Evolutionary conservation across 805 yeast genomes (phyloP).

Genomic region (Saccharomycopsis guyanensis): DNA sequence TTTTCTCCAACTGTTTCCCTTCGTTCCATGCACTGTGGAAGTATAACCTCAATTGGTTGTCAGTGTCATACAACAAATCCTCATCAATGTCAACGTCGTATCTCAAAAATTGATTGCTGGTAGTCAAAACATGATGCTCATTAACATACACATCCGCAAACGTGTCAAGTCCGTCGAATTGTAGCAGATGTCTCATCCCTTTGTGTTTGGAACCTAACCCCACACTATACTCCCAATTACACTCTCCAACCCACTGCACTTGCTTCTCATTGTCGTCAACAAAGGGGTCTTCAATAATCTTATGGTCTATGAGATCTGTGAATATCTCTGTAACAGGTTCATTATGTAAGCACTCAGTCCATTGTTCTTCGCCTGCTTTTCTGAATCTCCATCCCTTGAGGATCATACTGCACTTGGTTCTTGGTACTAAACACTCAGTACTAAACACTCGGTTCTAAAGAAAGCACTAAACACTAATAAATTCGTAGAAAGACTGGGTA

Average conservation of each 20-base stretch:
- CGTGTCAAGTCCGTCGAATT: slow-evolving; percentile 39
- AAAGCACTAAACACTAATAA: too few relatives aligned
- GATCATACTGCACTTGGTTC: background rate
- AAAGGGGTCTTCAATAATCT: slow-evolving; percentile 40
- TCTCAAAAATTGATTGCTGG: slow-evolving; percentile 38
- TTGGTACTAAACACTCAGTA: background rate
- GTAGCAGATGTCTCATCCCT: slow-evolving; percentile 25
- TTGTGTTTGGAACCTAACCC: slow-evolving; percentile 21
- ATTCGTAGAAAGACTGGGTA: too few relatives aligned
- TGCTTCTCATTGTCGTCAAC: slow-evolving; percentile 34
- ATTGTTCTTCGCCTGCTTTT: slow-evolving; percentile 1
- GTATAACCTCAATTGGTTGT: slow-evolving; percentile 30
- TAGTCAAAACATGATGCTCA: slow-evolving; percentile 28
- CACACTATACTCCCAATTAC: slow-evolving; percentile 41
- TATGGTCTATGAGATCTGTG: slow-evolving; percentile 34
- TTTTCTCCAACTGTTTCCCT: slow-evolving; percentile 28
- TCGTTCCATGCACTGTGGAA: slow-evolving; percentile 33
- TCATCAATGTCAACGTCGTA: slow-evolving; percentile 28
- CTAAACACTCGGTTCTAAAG: background rate
- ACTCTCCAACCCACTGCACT: slow-evolving; percentile 45
- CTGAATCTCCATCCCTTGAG: slow-evolving; percentile 7
- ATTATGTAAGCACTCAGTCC: background rate
- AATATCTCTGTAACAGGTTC: slow-evolving; percentile 31
- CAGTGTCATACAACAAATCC: background rate
- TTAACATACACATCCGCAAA: slow-evolving; percentile 30